A percentile compares a stretch with the other conserved stretches of the same genome.
Evolutionary conservation across 139 green algal genomes (phyloP).

Genomic region (Nannochloris sp.): DNA sequence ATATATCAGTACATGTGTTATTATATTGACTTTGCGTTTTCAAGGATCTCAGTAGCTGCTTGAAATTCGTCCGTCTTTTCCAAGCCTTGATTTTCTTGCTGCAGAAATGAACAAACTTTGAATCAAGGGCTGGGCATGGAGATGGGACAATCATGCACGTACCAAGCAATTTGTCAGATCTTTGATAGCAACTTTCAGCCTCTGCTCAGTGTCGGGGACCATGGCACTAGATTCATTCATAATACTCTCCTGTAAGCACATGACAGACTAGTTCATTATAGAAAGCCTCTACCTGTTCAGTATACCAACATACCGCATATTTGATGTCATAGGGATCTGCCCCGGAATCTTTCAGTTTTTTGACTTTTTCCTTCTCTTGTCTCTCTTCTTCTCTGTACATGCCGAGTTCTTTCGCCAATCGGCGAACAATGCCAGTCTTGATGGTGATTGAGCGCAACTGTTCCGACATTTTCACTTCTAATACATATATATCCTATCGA

Average conservation of each 20-base stretch:
- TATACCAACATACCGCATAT: conserved; percentile 51
- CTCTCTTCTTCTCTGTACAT: conserved; percentile 71
- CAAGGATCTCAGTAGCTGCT: too few species aligned
- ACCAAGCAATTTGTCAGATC: conserved; percentile 67
- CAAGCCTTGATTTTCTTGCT: neutral
- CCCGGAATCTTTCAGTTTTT: conserved; percentile 52
- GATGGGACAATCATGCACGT: conserved; percentile 5
- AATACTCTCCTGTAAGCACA: conserved; percentile 67
- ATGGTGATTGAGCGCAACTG: conserved; percentile 40
- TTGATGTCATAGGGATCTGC: conserved; percentile 70
- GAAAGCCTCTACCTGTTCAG: neutral
- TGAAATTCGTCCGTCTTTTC: neutral
- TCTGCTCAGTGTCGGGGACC: conserved; percentile 72
- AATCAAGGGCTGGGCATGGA: too few species aligned
- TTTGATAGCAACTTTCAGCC: conserved; percentile 56
- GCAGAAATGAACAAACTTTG: too few species aligned
- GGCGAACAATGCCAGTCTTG: conserved; percentile 58
- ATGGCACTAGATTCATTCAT: conserved; percentile 76
- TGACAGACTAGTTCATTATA: neutral
- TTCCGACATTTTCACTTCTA: neutral
- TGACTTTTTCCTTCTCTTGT: conserved; percentile 54
- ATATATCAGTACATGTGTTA: too few species aligned
- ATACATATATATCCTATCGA: too few species aligned
- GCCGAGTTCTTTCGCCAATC: conserved; percentile 68
- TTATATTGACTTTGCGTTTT: too few species aligned